These are phyloP conservation scores for Blastobotrys niveus DNA, from an alignment of 1,139 yeast species.

Conservation along the genomic window DNA sequence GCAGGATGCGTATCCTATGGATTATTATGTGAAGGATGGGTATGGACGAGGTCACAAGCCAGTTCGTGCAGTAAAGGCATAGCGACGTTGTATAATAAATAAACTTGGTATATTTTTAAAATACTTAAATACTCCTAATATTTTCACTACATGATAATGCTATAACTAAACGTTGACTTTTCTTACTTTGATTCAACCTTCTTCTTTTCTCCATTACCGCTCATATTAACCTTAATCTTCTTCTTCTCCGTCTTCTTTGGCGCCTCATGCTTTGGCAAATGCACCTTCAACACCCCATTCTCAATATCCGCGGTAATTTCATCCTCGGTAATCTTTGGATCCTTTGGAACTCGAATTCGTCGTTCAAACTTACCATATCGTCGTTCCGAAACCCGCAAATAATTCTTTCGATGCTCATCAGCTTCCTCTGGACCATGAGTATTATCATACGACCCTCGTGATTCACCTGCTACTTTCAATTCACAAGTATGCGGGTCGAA, in stretches of 20 bases:
- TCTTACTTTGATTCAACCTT: too few species aligned
- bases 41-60: slow-evolving; percentile 87
- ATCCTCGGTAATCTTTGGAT: slow-evolving; percentile 48
- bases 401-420: slow-evolving; percentile 2
- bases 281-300: slow-evolving; percentile 8
- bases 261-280: slow-evolving; percentile 3
- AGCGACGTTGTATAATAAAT: too few species aligned
- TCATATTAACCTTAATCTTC: slow-evolving; percentile 10
- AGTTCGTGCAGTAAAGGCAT: slow-evolving; percentile 9
- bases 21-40: slow-evolving; percentile 83
- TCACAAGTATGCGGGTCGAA: slow-evolving; percentile 41
- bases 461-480: slow-evolving; percentile 25
- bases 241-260: slow-evolving; percentile 6
- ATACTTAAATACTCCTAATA: too few species aligned
- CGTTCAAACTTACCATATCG: slow-evolving; percentile 46
- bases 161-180: not conserved
- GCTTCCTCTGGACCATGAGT: slow-evolving; percentile 1
- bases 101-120: too few species aligned
- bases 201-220: too few species aligned
- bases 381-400: slow-evolving; percentile 20
- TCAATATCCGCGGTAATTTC: slow-evolving; percentile 40
- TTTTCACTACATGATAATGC: not conserved
- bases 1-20: slow-evolving; percentile 84
- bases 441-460: slow-evolving; percentile 2
- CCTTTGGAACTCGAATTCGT: slow-evolving; percentile 47